Conservation (phyloP, 2,329 filamentous ascomycete species). For the Penicillium sp. region DNA sequence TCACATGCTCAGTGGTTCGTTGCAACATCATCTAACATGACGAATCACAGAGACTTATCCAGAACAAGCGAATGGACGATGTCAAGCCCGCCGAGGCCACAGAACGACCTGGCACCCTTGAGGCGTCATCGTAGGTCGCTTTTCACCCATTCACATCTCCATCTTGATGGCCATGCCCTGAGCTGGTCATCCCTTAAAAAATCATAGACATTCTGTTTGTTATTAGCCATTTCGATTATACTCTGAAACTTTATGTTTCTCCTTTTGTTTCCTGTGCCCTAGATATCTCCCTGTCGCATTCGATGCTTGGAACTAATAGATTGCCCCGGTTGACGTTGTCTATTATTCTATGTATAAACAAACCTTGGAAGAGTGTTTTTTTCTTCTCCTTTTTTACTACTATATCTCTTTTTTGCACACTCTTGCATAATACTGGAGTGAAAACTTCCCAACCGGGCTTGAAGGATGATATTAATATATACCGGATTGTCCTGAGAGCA, state of each 20-base stretch:
- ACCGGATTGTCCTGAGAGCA: not conserved
- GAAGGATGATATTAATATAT: not conserved
- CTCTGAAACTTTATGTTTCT: not conserved
- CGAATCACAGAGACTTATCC: slow-evolving; percentile 32
- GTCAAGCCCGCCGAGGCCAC: slow-evolving; percentile 35
- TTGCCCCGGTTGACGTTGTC: not conserved
- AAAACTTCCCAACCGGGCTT: not conserved
- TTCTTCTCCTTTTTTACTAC: not conserved
- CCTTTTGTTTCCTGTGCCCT: slow-evolving; percentile 2
- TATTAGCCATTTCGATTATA: slow-evolving; percentile 18
- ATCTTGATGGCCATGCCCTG: slow-evolving; percentile 3
- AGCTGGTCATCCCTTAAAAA: slow-evolving; percentile 5
- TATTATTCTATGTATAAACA: not conserved
- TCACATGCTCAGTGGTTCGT: not conserved
- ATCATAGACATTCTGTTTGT: slow-evolving; percentile 17
- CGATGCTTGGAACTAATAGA: not conserved
- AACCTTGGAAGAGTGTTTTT: not conserved
- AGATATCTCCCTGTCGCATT: not conserved
- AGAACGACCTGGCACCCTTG: slow-evolving; percentile 36
- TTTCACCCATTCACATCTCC: not conserved
- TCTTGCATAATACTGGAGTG: too few species aligned
- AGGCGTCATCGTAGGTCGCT: slow-evolving; percentile 23
- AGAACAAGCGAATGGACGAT: slow-evolving; percentile 36
- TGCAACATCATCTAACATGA: slow-evolving; percentile 12
- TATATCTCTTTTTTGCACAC: not conserved